Evolutionary conservation across 2,329 filamentous ascomycete genomes (phyloP), one percentile per base, ranked within the genome.

Genomic region (Fusarium aywerte): DNA sequence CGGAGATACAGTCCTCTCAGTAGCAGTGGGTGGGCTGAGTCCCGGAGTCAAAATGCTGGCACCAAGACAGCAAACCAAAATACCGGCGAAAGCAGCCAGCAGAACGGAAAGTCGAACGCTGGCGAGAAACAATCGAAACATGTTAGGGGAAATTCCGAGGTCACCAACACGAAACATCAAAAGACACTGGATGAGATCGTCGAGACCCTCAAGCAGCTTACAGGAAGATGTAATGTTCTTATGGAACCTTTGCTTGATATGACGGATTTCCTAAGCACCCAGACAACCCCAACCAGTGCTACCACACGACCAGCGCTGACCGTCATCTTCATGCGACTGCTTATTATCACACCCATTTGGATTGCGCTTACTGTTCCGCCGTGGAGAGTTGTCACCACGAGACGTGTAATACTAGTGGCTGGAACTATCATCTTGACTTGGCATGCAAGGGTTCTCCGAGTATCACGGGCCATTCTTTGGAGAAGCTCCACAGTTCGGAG

Each of bases 121-220:
- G 51, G 70, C 35, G 75, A 76, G 31, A 75, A 72, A 38, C 67
- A 77, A 52, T 36, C 68, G 16, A 77, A 77, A 20, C 84, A 85
- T 65, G 77, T 79, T 54, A 76, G 81, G n/a, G 80, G 79, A 20
- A 76, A 78, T 33, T 85, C 83, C 10, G 92, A 93, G 72, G 76
- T 80, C 16, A 87, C 85, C 8, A 89, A 85, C 62, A 90, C 89
- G 39, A 89, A 90, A 61, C 92, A 96, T 73, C 92, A 97, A 74
- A 97, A 97, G 82, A 97, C 93, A 49, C 80, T 99, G 51, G 96
- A 99, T 76, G 96, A 99, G 80, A 99, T 99, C 62, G 92, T 99
- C 57, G 94, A 98, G 72, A 97, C 92, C 0, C 81, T 99, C 42
- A 93, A 93, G 76, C 89, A 93, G 68, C 92, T 99, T 71, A 98